Evolutionary conservation across 192 early-diverging fungal genomes (phyloP), one percentile per base, ranked within the genome.

Genomic region (Lobosporangium transversale): DNA sequence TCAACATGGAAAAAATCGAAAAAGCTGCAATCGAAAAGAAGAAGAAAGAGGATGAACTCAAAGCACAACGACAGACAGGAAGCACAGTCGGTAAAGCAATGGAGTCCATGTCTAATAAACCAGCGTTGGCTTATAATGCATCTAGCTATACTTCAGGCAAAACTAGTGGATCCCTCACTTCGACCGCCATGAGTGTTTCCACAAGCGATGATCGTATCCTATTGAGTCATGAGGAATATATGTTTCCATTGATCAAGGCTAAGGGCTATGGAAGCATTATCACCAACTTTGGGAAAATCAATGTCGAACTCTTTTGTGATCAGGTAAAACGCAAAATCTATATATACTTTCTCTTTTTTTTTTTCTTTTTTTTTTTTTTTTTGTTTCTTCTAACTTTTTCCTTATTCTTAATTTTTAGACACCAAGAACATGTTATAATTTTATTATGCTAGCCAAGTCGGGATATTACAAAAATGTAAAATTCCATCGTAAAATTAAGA

Each of bases 341-440:
- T 0, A 40, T n/a, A n/a, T n/a, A n/a, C 0, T 45, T 30, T 14
- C 23, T 63, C 42, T n/a, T 29, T 3, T 9, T 18, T 40, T 11
- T 15, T 6, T 54, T 1, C 24, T 35, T 0, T 54, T 12, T 47
- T 15, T 55, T 47, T 52, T 29, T 35, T 54, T 35, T 2, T n/a
- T n/a, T 48, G 37, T 10, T 14, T 7, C 8, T 29, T 52, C 50
- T 27, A 3, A 27, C 15, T 52, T 15, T 26, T 27, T 26, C 23
- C 26, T 4, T 18, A 30, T 47, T 20, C 29, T 31, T 47, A 9
- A n/a, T 60, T 68, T 47, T 47, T 78, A 87, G 79, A 87, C 93
- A 4, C 97, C 97, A 15, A 82, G 89, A 7, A 89, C 97, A 4
- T 96, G 94, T 64, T 92, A 94, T 78, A 99, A 99, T 75, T 95